Evolutionary conservation across 2,329 filamentous ascomycete species (phyloP), one percentile per base, ranked within the genome.

Genomic region (Gnomoniopsis smithogilvyi): DNA sequence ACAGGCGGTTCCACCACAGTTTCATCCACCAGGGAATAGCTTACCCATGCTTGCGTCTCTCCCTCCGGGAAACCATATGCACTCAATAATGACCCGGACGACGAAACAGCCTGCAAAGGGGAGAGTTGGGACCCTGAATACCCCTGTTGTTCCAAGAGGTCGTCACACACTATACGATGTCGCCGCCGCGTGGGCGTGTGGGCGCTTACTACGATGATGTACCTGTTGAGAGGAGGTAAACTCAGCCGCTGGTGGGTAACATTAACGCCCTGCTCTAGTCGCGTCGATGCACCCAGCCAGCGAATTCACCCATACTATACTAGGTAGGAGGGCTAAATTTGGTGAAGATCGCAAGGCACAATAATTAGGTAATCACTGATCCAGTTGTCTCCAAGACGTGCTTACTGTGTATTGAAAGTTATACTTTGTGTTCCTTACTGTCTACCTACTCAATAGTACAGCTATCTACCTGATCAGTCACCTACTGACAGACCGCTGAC

Each of bases 21-120:
- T 62, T 62, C 61, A 62, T 54, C 43, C 57, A 59, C 47, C 30
- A 30, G 45, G 53, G 7, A n/a, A 51, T 33, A 24, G 47, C 61
- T 61, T 46, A 62, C 61, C 61, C 61, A 62, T 62, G 51, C 52
- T 62, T 45, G n/a, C 8, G 50, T 49, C 19, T n/a, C 24, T 30
- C n/a, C n/a, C 10, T 19, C 22, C 50, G 22, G n/a, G 43, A 51
- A 14, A 24, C 19, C 45, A 47, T 47, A 19, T 19, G 43, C 43
- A 46, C n/a, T 4, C n/a, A 19, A 19, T 22, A 19, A 4, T 12
- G 38, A 41, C 6, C 12, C 36, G 19, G 26, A 50, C 19, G 15
- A 34, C 34, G 21, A 33, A 19, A 34, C 22, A 54, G 41, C 38
- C n/a, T 30, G 38, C 41, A 41, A 17, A 33, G 10, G 17, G 15